Percentiles rank a stretch among this genome's conserved stretches.
Evolutionary conservation across 2,329 filamentous ascomycete species (phyloP).

Genomic region (Botryotinia globosa): DNA sequence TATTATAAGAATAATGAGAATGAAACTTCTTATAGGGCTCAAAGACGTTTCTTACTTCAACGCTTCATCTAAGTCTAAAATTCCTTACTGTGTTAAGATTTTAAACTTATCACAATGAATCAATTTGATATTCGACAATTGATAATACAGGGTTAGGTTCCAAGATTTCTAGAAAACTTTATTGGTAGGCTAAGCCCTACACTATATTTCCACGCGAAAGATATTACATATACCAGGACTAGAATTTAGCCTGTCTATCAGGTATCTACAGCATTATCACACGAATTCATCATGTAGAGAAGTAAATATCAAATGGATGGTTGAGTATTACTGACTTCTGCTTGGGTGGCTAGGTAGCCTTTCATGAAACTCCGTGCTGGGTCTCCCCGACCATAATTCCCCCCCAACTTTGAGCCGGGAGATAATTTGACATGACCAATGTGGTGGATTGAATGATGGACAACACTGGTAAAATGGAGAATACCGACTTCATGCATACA

Average conservation of each 20-base stretch:
- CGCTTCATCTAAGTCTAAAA: not conserved
- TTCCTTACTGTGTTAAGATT: not conserved
- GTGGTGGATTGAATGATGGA: not conserved
- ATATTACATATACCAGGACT: not conserved
- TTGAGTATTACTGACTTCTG: not conserved
- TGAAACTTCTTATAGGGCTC: not conserved
- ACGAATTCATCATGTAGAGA: not conserved
- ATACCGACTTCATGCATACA: not conserved
- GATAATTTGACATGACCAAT: not conserved
- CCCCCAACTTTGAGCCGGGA: not conserved
- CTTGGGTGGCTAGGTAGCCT: not conserved
- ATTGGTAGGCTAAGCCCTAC: slow-evolving; percentile 6
- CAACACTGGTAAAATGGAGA: not conserved
- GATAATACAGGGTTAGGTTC: not conserved
- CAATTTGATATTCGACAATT: not conserved
- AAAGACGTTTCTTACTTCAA: not conserved
- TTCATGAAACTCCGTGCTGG: not conserved
- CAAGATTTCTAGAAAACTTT: not conserved
- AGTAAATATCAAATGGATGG: not conserved
- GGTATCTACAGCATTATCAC: not conserved
- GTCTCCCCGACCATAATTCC: not conserved
- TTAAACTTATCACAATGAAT: not conserved
- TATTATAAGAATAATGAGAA: no score
- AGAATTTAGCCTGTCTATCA: not conserved
- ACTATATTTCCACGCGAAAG: not conserved